Base-by-base conservation (phyloP, 176 grass and related monocot species). In the Urochloa ruziziensis region DNA sequence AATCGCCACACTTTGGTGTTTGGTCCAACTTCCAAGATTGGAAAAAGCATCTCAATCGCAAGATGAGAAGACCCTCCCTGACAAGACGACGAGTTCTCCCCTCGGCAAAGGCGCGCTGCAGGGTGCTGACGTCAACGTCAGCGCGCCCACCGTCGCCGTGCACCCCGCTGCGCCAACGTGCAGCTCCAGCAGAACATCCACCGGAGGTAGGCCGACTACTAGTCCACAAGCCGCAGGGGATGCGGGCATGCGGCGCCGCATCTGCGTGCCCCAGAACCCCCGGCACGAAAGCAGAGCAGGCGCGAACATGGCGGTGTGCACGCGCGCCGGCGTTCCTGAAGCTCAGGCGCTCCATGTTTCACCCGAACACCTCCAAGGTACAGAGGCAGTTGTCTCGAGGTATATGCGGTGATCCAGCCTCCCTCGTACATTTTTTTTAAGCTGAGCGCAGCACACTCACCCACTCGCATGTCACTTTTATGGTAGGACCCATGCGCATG, bases 321-420 rank as follows among this genome's bases (percentile, higher is more conserved):
- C 82, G 59, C 73, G 83, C 91, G 86, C n/a, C n/a, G n/a, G n/a
- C 91, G 89, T 94, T 97, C 18, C 91, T 89, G 63, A 94, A 74
- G 2, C 94, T 89, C 57, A 97, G 37, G 30, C 91, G 84, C 81
- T 94, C 87, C 94, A 90, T 86, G 82, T 97, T 97, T 91, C 94
- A 94, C 35, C 91, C 91, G 64, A 97, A 94, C 65, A 97, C 94
- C 75, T 89, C 94, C 73, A 85, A 97, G 15, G 87, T 88, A 78
- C 91, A 90, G 47, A 92, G 76, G 70, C 85, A 81, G n/a, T n/a
- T n/a, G n/a, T n/a, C n/a, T n/a, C n/a, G n/a, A n/a, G n/a, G n/a
- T n/a, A n/a, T n/a, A n/a, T n/a, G n/a, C n/a, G n/a, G n/a, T n/a
- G n/a, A n/a, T n/a, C n/a, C n/a, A n/a, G n/a, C n/a, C n/a, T n/a